Evolutionary conservation across 768 basidiomycete genomes (phyloP).

Genomic region (Candolleomyces aberdarensis): DNA sequence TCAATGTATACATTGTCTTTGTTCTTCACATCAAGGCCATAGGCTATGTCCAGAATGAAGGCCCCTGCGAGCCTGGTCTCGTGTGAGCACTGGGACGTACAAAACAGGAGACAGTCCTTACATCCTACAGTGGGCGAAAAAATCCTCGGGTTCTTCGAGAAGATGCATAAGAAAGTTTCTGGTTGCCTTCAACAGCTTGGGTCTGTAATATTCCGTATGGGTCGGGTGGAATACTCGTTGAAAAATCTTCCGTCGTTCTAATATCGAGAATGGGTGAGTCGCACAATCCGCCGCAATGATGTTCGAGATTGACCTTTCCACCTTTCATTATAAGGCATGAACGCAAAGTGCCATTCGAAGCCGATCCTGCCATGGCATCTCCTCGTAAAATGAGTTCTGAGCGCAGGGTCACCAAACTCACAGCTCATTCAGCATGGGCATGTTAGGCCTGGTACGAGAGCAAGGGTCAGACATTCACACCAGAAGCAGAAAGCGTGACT

Average conservation of each 20-base stretch:
- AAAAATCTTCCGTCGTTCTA: conserved; percentile 1
- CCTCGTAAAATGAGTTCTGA: not conserved
- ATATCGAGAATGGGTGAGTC: too few relatives aligned
- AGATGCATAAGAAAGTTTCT: not conserved
- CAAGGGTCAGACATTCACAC: too few relatives aligned
- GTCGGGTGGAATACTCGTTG: not conserved
- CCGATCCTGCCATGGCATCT: conserved; percentile 33
- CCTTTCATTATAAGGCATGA: conserved; percentile 19
- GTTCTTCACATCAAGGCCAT: not conserved
- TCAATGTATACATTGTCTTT: conserved; percentile 22
- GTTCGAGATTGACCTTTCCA: conserved; percentile 17
- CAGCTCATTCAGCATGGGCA: conserved; percentile 6
- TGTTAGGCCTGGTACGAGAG: not conserved
- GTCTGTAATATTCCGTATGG: not conserved
- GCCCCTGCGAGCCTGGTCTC: not conserved
- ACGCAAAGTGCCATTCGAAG: conserved; percentile 44
- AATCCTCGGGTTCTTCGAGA: conserved; percentile 2
- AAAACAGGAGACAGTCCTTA: not conserved
- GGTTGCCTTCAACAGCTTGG: not conserved
- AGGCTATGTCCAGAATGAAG: not conserved
- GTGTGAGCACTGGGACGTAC: not conserved
- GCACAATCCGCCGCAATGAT: too few relatives aligned
- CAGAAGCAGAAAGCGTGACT: not conserved
- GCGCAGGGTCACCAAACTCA: not conserved
- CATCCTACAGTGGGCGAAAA: not conserved